phyloP scores from a whole-genome alignment of 1,284 basidiomycete genomes.

The Hymenochaete sp. region DNA sequence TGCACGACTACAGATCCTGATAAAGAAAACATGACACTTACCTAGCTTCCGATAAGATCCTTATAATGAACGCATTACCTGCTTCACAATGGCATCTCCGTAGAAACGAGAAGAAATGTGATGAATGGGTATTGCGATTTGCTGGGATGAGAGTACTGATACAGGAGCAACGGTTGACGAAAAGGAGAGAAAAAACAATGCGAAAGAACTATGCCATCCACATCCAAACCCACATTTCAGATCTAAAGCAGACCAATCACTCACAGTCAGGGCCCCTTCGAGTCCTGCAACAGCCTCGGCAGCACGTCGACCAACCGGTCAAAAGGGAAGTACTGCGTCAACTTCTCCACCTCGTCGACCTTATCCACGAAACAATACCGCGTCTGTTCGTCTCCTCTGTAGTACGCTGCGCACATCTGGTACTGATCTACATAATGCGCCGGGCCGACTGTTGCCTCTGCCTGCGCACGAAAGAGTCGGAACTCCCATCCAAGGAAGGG shows the following conservation, averaged over 20 bases:
- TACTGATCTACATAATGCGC: slow-evolving; percentile 53
- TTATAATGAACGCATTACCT: too few relatives aligned
- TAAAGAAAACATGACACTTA: too few relatives aligned
- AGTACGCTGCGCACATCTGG: slow-evolving; percentile 67
- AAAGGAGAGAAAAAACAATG: too few relatives aligned
- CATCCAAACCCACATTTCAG: not conserved
- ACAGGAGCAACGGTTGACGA: too few relatives aligned
- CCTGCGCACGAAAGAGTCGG: slow-evolving; percentile 45
- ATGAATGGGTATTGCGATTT: too few relatives aligned
- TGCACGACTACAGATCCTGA: too few relatives aligned
- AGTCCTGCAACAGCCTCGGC: slow-evolving; percentile 55
- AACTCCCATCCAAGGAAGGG: slow-evolving; percentile 74
- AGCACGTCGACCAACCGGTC: slow-evolving; percentile 72
- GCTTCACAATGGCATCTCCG: too few relatives aligned
- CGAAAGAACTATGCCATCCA: not conserved
- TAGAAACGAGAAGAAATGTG: too few relatives aligned
- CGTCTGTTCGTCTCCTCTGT: slow-evolving; percentile 52
- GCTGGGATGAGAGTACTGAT: too few relatives aligned
- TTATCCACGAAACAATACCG: slow-evolving; percentile 66
- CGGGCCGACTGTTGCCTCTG: slow-evolving; percentile 55
- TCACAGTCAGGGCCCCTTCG: not conserved
- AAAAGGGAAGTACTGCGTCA: slow-evolving; percentile 75
- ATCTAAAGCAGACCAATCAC: too few relatives aligned
- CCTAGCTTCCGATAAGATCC: too few relatives aligned
- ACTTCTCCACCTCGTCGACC: slow-evolving; percentile 53